phyloP scores from a whole-genome alignment of 495 filamentous ascomycete species.

The Tuber magnatum region DNA sequence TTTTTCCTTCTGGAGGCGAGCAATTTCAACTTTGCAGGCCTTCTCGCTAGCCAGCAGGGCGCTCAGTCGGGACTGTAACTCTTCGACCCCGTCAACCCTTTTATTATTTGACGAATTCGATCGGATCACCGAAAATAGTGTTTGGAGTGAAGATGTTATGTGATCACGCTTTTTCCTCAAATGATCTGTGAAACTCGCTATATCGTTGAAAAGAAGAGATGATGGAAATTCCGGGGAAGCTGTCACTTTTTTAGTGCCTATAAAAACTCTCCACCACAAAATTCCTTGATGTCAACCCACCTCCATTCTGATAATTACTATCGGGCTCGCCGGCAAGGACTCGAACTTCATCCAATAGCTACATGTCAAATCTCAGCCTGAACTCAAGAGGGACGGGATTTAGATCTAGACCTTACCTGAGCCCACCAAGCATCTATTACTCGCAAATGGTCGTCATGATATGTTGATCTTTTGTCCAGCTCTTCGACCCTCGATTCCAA shows the following conservation, averaged over 20 bases:
- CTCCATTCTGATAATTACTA: conserved; percentile 47
- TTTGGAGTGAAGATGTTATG: conserved; percentile 56
- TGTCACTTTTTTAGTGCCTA: conserved; percentile 24
- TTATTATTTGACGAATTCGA: conserved; percentile 28
- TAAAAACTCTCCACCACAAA: not conserved
- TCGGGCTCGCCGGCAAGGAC: conserved; percentile 54
- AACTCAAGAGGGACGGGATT: conserved; percentile 31
- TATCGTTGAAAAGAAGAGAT: conserved; percentile 57
- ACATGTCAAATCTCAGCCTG: conserved; percentile 42
- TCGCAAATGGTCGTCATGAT: conserved; percentile 87
- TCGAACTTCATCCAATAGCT: conserved; percentile 84
- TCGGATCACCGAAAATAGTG: conserved; percentile 46
- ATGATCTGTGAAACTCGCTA: conserved; percentile 69
- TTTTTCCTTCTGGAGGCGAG: conserved; percentile 68
- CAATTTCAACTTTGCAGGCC: conserved; percentile 65
- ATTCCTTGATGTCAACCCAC: conserved; percentile 43
- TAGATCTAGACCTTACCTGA: conserved; percentile 55
- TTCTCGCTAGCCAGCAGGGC: conserved; percentile 74
- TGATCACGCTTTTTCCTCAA: conserved; percentile 55
- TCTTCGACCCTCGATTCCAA: conserved; percentile 70
- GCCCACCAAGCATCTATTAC: conserved; percentile 84
- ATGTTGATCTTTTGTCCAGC: conserved; percentile 61
- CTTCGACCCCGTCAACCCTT: conserved; percentile 52
- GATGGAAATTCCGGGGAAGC: conserved; percentile 51
- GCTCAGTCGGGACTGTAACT: conserved; percentile 66